A percentile compares a stretch with the other conserved stretches of the same genome.
These are phyloP conservation scores for Gossypium trilobum DNA, from an alignment of 441 rosid genomes.

Conservation along the genomic window DNA sequence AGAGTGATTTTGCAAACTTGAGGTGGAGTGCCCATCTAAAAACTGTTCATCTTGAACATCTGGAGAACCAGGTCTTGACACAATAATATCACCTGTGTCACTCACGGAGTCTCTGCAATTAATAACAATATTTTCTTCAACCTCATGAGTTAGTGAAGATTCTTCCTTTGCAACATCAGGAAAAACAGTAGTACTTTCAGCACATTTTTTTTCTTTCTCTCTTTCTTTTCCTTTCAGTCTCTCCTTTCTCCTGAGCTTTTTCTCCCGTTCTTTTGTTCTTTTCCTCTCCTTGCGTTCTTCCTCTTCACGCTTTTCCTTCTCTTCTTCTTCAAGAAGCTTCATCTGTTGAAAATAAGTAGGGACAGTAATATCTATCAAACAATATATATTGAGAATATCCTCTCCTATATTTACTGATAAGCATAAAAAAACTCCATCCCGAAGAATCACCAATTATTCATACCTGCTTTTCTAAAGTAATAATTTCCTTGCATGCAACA, in stretches of 20 bases:
- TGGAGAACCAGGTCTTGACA: slow-evolving; percentile 32
- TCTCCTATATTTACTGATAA: slow-evolving; percentile 4
- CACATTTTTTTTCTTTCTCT: slow-evolving; percentile 43
- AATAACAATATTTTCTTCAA: slow-evolving; percentile 32
- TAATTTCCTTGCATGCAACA: slow-evolving; percentile 93
- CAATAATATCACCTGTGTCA: slow-evolving; percentile 37
- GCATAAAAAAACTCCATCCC: slow-evolving; percentile 9
- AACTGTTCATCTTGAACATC: slow-evolving; percentile 7
- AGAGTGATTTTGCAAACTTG: slow-evolving; percentile 23
- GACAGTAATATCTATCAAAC: slow-evolving; percentile 15
- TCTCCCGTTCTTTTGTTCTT: slow-evolving; percentile 73
- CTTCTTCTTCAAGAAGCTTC: slow-evolving; percentile 95
- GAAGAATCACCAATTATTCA: slow-evolving; percentile 16
- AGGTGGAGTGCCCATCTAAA: neutral
- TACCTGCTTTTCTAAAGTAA: slow-evolving; percentile 90
- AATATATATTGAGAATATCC: neutral
- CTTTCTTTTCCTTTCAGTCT: slow-evolving; percentile 72
- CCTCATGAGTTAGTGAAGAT: slow-evolving; percentile 34
- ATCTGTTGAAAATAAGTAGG: slow-evolving; percentile 32
- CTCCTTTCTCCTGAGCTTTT: slow-evolving; percentile 78
- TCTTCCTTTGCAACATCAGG: slow-evolving; percentile 41
- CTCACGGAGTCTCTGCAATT: slow-evolving; percentile 36
- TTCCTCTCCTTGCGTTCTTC: slow-evolving; percentile 81
- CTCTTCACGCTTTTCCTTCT: slow-evolving; percentile 90
- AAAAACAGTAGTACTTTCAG: slow-evolving; percentile 27